These are phyloP conservation scores for Capsicum pubescens DNA, from an alignment of 257 asterid genomes.

Conservation along the genomic window DNA sequence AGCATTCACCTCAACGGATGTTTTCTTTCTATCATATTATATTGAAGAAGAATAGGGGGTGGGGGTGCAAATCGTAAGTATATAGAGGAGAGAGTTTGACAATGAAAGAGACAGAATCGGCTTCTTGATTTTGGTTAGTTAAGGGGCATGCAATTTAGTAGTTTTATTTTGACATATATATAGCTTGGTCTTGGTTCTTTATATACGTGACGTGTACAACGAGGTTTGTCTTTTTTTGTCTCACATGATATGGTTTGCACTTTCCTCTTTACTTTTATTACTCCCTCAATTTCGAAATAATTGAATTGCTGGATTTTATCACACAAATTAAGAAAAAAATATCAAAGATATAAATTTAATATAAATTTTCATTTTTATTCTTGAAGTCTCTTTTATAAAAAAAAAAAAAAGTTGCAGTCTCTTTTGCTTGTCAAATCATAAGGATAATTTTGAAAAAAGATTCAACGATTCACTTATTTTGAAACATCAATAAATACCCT, in stretches of 20 bases:
- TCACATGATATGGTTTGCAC: constrained; percentile 31
- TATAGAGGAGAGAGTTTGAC: neutral
- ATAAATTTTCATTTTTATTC: too few species aligned
- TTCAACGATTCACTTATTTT: too few species aligned
- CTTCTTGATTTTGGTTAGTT: constrained; percentile 34
- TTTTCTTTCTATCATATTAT: neutral
- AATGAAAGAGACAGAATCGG: neutral
- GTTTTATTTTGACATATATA: neutral
- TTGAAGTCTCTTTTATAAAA: too few species aligned
- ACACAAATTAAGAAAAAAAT: too few species aligned
- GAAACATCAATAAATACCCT: too few species aligned
- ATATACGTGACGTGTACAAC: constrained; percentile 1
- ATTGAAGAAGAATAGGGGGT: neutral
- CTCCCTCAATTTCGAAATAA: too few species aligned
- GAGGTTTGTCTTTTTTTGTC: constrained; percentile 25
- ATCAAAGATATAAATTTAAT: too few species aligned
- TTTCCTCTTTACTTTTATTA: neutral
- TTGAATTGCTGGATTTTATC: too few species aligned
- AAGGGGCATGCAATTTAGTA: constrained; percentile 41
- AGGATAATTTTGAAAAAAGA: too few species aligned
- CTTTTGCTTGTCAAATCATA: too few species aligned
- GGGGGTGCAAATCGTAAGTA: neutral
- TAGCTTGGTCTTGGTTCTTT: neutral
- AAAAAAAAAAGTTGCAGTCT: too few species aligned
- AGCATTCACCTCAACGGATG: constrained; percentile 52